These are phyloP conservation scores for Bipolaris cookei DNA, from an alignment of 2,329 filamentous ascomycete species.

Conservation along the genomic window DNA sequence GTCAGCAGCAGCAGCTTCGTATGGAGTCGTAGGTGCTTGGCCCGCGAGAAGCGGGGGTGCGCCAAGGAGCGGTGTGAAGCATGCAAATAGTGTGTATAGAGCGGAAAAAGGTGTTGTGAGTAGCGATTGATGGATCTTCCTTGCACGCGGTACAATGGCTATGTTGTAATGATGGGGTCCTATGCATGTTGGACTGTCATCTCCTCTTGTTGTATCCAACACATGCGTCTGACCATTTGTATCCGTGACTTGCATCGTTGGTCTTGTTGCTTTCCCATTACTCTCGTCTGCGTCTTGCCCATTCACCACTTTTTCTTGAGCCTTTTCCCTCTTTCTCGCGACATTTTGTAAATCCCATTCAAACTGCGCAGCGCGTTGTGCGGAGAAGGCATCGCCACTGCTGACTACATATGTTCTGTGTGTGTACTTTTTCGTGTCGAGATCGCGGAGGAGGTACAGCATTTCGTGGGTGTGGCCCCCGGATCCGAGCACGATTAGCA, in stretches of 20 bases:
- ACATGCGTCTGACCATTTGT: conserved; percentile 5
- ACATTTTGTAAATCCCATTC: conserved; percentile 54
- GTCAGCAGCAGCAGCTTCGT: conserved; percentile 32
- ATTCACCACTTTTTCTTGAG: neutral
- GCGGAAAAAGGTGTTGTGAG: conserved; percentile 74
- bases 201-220: neutral
- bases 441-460: conserved; percentile 76
- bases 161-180: conserved; percentile 63
- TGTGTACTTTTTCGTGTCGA: conserved; percentile 54
- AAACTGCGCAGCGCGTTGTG: conserved; percentile 67
- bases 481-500: conserved; percentile 85
- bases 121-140: conserved; percentile 81
- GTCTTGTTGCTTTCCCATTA: neutral
- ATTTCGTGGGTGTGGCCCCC: conserved; percentile 97
- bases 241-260: conserved; percentile 9
- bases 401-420: conserved; percentile 84
- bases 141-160: conserved; percentile 74
- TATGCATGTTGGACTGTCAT: conserved; percentile 12
- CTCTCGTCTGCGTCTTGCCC: neutral
- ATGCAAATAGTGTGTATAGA: conserved; percentile 68
- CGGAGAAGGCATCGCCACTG: conserved; percentile 76
- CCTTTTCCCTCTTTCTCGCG: conserved; percentile 11
- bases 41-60: conserved; percentile 26
- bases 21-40: conserved; percentile 13
- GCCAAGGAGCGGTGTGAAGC: conserved; percentile 62